Conservation (phyloP, 306 rosid species). For the Trifolium dubium region DNA sequence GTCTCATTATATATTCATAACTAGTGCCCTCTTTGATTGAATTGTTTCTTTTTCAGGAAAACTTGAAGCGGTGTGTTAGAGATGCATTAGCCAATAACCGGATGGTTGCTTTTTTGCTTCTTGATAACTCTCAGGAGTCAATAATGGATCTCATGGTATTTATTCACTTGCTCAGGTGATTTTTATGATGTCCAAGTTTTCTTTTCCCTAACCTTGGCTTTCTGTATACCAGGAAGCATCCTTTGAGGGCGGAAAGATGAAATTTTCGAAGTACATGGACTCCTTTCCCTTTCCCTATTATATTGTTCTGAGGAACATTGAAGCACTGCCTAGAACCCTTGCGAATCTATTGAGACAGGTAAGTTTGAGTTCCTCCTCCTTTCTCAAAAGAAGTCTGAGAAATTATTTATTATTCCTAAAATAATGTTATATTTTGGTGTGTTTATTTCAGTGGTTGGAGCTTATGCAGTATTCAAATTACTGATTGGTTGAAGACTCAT, state of each 20-base stretch:
- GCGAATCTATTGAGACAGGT: conserved; percentile 88
- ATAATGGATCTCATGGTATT: conserved; percentile 67
- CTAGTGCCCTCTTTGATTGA: neutral
- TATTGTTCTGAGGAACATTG: conserved; percentile 69
- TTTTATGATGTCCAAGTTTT: conserved; percentile 4
- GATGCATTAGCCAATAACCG: conserved; percentile 65
- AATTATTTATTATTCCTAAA: neutral
- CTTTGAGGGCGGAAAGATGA: conserved; percentile 53
- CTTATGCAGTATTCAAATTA: conserved; percentile 64
- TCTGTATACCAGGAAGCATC: conserved; percentile 64
- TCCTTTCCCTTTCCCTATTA: conserved; percentile 90
- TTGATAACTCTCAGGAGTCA: conserved; percentile 73
- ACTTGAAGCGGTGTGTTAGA: conserved; percentile 62
- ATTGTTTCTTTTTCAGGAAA: conserved; percentile 52
- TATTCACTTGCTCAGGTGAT: neutral
- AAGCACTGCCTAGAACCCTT: conserved; percentile 85
- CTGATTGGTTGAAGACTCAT: conserved; percentile 15
- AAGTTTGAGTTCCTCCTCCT: conserved; percentile 1
- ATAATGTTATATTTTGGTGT: conserved; percentile 20
- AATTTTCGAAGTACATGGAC: conserved; percentile 66
- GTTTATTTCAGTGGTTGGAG: conserved; percentile 83
- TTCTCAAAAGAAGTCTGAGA: neutral
- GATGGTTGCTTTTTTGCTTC: conserved; percentile 85
- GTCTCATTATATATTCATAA: neutral
- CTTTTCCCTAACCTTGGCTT: neutral